Conservation (phyloP, 2,329 filamentous ascomycete species). For the Colletotrichum trifolii region DNA sequence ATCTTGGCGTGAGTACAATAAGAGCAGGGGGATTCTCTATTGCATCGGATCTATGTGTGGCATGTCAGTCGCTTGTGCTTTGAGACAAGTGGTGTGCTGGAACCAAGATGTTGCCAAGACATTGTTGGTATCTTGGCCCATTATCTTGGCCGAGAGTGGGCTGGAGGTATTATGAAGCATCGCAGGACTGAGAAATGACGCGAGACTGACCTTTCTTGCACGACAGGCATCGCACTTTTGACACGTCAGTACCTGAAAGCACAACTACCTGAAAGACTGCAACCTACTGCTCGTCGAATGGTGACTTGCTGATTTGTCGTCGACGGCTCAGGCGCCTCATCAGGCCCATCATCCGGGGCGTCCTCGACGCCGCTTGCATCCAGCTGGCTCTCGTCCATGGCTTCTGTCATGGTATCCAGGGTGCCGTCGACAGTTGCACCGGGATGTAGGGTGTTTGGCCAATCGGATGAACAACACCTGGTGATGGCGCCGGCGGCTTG, state of each 20-base stretch:
- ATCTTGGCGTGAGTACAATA: constrained; percentile 51
- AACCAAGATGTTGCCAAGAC: too few species aligned
- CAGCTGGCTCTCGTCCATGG: constrained; percentile 33
- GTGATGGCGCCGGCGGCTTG: neutral
- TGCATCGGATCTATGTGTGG: constrained; percentile 48
- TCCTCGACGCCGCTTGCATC: constrained; percentile 32
- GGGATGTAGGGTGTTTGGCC: neutral
- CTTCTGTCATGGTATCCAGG: neutral
- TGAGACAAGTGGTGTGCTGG: neutral
- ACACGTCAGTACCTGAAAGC: neutral
- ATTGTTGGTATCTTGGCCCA: neutral
- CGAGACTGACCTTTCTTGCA: constrained; percentile 45
- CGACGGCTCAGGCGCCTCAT: constrained; percentile 19
- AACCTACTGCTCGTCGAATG: constrained; percentile 34
- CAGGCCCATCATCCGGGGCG: constrained; percentile 19
- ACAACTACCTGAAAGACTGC: neutral
- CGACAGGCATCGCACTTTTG: constrained; percentile 47
- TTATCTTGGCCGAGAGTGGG: neutral
- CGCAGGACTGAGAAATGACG: too few species aligned
- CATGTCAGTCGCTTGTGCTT: neutral
- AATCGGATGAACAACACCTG: constrained; percentile 4
- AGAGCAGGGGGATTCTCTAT: constrained; percentile 50
- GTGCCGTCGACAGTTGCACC: neutral
- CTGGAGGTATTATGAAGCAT: neutral
- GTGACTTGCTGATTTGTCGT: constrained; percentile 13